phyloP scores from a whole-genome alignment of 495 filamentous ascomycete species.

The Penicillium cinerascens region DNA sequence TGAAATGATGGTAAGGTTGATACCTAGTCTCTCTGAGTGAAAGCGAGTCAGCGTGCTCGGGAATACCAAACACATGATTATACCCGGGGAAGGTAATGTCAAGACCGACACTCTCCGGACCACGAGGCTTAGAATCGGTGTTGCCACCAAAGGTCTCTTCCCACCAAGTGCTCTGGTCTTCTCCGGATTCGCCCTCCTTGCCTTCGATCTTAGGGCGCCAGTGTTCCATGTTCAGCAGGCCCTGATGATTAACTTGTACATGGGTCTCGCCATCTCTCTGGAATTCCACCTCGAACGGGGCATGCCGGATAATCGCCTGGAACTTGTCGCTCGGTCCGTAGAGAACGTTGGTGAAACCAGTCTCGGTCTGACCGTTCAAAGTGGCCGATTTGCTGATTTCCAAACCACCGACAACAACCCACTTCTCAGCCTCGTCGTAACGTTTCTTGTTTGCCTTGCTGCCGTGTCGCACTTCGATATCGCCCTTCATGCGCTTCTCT shows the following conservation, averaged over 20 bases:
- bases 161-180: constrained; percentile 92
- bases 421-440: constrained; percentile 87
- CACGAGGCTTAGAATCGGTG: constrained; percentile 87
- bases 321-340: constrained; percentile 77
- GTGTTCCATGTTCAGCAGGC: constrained; percentile 87
- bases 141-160: constrained; percentile 92
- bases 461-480: constrained; percentile 80
- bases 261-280: constrained; percentile 78
- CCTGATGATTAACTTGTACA: constrained; percentile 81
- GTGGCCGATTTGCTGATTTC: constrained; percentile 64
- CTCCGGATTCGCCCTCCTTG: constrained; percentile 44
- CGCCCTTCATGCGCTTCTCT: constrained; percentile 79
- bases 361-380: constrained; percentile 52
- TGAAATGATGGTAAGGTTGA: neutral
- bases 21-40: constrained; percentile 84
- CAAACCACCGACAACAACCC: constrained; percentile 79
- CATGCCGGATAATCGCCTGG: constrained; percentile 75
- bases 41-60: constrained; percentile 84
- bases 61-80: constrained; percentile 90
- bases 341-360: constrained; percentile 66
- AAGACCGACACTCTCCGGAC: constrained; percentile 83
- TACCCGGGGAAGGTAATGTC: constrained; percentile 92
- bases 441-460: constrained; percentile 86
- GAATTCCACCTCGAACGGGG: constrained; percentile 82
- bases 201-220: constrained; percentile 87